Evolutionary conservation across 140 eudicot species (phyloP).

Genomic region (Senecio squalidus): DNA sequence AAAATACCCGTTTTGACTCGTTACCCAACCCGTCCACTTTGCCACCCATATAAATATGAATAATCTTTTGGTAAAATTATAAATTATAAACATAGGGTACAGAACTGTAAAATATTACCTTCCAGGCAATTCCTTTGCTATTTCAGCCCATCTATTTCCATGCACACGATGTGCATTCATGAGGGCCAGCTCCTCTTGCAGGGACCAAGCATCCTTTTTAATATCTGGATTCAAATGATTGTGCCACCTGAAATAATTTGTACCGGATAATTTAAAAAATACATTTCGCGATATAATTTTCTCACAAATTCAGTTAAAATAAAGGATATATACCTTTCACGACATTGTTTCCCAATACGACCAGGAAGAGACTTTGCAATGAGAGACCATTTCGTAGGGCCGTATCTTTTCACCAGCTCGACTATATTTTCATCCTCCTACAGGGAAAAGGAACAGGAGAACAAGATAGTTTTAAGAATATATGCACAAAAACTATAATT

Average conservation of each 20-base stretch:
- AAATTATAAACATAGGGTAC: not conserved
- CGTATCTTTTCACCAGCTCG: conserved; percentile 70
- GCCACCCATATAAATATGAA: too few species aligned
- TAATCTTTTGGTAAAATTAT: not conserved
- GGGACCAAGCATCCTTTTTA: conserved; percentile 85
- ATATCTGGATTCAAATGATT: conserved; percentile 92
- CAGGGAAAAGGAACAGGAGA: not conserved
- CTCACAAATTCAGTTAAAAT: not conserved
- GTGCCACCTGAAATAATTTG: conserved; percentile 72
- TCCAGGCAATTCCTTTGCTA: conserved; percentile 86
- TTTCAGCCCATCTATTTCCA: conserved; percentile 99
- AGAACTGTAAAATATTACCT: conserved; percentile 36
- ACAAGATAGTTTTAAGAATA: not conserved
- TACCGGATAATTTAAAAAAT: not conserved
- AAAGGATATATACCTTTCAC: conserved; percentile 65
- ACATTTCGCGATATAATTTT: not conserved
- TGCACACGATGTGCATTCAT: conserved; percentile 74
- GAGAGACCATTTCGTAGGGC: conserved; percentile 92
- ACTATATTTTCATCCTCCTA: conserved; percentile 89
- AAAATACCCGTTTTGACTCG: too few species aligned
- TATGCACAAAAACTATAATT: not conserved
- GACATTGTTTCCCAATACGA: conserved; percentile 97
- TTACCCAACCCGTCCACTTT: too few species aligned
- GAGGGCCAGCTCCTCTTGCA: conserved; percentile 79
- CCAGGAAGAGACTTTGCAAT: conserved; percentile 94